Evolutionary conservation across 73 alveolate species (phyloP), one percentile per base, ranked within the genome.

Genomic region (Chromera velia): DNA sequence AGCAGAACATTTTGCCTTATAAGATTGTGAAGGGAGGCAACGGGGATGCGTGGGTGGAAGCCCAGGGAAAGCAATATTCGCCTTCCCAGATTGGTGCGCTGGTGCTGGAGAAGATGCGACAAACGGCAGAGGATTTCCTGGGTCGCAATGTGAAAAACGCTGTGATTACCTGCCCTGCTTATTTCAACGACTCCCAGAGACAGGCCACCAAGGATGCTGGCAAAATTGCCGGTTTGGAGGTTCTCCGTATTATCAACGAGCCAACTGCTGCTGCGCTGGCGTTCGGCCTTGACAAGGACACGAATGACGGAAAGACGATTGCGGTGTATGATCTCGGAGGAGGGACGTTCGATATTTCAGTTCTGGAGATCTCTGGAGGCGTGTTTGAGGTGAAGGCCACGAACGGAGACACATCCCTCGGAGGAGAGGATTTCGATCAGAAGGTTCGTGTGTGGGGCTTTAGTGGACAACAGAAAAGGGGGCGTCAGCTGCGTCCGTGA

Each of bases 241-340:
- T 96, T 24, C 78, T 82, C 83, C 89, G 97, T 87, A 92, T 96
- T 76, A 94, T 96, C 83, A 96, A 96, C 92, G 99, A 96, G 87
- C 99, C 99, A 10, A 94, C 99, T 9, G 98, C 98, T 77, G 98
- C 99, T 46, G 98, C 99, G 67, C 91, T 94, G 63, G 96, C 98
- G 62, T 89, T 87, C 84, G 97, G 96, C n/a, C 88, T 94, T 31
- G 98, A 95, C 83, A 90, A 87, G 84, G 90, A 95, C 1, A 69
- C 81, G 33, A 33, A 88, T 40, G 97, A 88, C 40, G 97, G 91
- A 31, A 90, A 96, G 82, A 77, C 85, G 63, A 87, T 95, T 46
- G 94, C 95, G 28, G 98, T 92, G 81, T 92, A 89, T 75, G 96
- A 93, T 88, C 80, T 90, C 34, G 96, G 96, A 33, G 96, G 95